phyloP scores from a whole-genome alignment of 2,329 filamentous ascomycete species.

The Penicillium sclerotigenum region DNA sequence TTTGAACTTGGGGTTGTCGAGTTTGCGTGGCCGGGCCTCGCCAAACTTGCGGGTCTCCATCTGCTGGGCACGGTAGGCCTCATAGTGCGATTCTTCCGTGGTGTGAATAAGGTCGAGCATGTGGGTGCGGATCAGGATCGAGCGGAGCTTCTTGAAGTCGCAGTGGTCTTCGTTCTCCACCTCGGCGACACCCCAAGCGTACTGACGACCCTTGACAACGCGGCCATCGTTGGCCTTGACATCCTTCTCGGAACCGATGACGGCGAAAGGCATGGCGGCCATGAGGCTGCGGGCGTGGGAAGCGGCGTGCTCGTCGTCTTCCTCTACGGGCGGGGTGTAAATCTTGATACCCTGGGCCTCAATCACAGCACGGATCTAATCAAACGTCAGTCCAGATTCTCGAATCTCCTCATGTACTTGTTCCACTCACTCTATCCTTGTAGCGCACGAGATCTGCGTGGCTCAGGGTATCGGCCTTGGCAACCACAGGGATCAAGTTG shows the following conservation, averaged over 20 bases:
- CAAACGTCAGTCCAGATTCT: conserved; percentile 8
- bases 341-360: conserved; percentile 99
- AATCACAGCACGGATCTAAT: conserved; percentile 85
- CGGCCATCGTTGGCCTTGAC: conserved; percentile 94
- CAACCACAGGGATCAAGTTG: conserved; percentile 96
- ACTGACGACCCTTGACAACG: conserved; percentile 98
- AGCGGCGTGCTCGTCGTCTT: conserved; percentile 94
- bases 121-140: conserved; percentile 96
- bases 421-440: conserved; percentile 77
- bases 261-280: conserved; percentile 96
- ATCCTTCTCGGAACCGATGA: conserved; percentile 98
- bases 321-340: conserved; percentile 95
- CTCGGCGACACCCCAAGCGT: conserved; percentile 98
- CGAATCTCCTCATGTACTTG: not conserved
- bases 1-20: conserved; percentile 99
- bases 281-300: conserved; percentile 93
- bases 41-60: conserved; percentile 99
- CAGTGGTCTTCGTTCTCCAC: conserved; percentile 99
- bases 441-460: conserved; percentile 86
- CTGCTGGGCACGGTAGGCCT: conserved; percentile 97
- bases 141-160: conserved; percentile 99
- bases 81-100: conserved; percentile 98
- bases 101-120: conserved; percentile 99
- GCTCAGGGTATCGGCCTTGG: conserved; percentile 97
- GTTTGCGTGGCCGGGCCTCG: conserved; percentile 92